These are phyloP conservation scores for Metarhizium anisopliae DNA, from an alignment of 2,329 filamentous ascomycete genomes.

Conservation along the genomic window DNA sequence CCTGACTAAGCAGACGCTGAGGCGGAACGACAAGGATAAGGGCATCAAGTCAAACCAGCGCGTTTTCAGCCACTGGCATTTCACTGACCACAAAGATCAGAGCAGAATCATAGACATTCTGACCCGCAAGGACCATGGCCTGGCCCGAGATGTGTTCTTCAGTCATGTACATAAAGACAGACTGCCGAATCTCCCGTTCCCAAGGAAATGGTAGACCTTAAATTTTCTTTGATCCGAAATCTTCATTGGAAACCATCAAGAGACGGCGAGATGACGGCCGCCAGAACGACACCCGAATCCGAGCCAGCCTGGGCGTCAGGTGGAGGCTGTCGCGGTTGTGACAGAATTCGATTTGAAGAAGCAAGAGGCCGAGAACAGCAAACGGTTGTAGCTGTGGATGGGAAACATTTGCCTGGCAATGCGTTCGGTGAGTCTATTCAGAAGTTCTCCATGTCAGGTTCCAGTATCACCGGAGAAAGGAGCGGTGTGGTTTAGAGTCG, in stretches of 20 bases:
- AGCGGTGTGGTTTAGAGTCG: background rate
- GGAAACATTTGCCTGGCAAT: background rate
- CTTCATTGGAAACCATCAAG: background rate
- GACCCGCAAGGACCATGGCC: background rate
- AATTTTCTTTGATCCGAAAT: background rate
- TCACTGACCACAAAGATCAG: background rate
- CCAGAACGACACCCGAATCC: background rate
- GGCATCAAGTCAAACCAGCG: background rate
- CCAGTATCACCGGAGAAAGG: background rate
- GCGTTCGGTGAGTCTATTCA: background rate
- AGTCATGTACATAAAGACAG: background rate
- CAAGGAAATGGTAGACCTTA: background rate
- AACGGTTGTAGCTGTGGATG: background rate
- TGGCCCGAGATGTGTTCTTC: background rate
- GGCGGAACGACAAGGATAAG: background rate
- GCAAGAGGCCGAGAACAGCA: background rate
- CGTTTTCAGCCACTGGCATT: background rate
- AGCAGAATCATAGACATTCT: background rate
- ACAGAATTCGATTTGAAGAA: constrained; percentile 5
- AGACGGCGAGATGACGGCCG: background rate
- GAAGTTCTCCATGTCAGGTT: background rate
- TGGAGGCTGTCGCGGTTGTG: constrained; percentile 6
- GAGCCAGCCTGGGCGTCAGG: background rate
- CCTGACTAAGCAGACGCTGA: background rate
- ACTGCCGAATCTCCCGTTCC: background rate